Evolutionary conservation across 257 asterid genomes (phyloP), one percentile per base, ranked within the genome.

Genomic region (Anisodus acutangulus): DNA sequence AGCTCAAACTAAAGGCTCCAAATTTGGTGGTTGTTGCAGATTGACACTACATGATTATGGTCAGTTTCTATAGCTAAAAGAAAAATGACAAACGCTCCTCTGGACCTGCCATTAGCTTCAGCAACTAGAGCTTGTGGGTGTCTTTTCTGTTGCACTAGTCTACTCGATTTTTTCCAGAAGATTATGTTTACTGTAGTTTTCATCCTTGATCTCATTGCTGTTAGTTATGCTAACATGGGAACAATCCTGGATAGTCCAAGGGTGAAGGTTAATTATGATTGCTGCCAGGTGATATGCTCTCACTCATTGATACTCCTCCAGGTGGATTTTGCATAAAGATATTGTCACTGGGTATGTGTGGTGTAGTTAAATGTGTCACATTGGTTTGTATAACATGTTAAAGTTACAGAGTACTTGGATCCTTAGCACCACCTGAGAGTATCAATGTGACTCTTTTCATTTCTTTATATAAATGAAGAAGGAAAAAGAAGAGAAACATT

Each of bases 121-220:
- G 9, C 39, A 71, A 45, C 35, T 71, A 71, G 16, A 37, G 79
- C 57, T 41, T 71, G 55, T 71, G 55, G 55, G 58, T n/a, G 79
- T 71, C 41, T 71, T 45, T n/a, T n/a, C 17, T n/a, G 39, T 45
- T 11, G 37, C n/a, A 22, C 58, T 70, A 45, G 58, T 71, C 79
- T 71, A 17, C 26, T 71, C 5, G 26, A 8, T 4, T n/a, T n/a
- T 71, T n/a, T 31, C 6, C 45, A 10, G 71, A 71, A 71, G 39
- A 5, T n/a, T 45, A 17, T 71, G 39, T n/a, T 45, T 17, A 43
- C 31, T 71, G 31, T 45, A 47, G 17, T 45, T 45, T 71, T 71
- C 79, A 45, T 71, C 39, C 58, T 45, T 71, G 35, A 71, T 71
- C 55, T 71, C 58, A 45, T 71, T 71, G 13, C 31, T 45, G 79